Evolutionary conservation across 768 basidiomycete species (phyloP).

Genomic region (Calocybe cyanea): DNA sequence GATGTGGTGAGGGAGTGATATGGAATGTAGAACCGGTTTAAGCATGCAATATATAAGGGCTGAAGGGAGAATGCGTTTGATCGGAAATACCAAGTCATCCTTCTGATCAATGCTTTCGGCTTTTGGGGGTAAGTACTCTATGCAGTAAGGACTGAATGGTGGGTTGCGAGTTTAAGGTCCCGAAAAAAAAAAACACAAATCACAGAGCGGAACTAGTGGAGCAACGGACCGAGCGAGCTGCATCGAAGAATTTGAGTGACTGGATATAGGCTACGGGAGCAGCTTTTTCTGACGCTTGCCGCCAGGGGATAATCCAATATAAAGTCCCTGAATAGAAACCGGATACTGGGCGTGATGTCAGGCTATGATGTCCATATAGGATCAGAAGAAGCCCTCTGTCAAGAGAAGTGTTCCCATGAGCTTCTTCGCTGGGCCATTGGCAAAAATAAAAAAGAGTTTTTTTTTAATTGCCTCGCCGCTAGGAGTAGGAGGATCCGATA

Average conservation of each 20-base stretch:
- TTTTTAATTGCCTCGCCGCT: too few species aligned
- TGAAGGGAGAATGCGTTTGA: slow-evolving; percentile 11
- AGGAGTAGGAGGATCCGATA: slow-evolving; percentile 6
- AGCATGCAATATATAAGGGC: slow-evolving; percentile 12
- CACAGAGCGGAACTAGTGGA: slow-evolving; percentile 4
- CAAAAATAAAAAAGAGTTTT: too few species aligned
- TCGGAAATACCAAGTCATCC: slow-evolving; percentile 9
- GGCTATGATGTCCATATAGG: slow-evolving; percentile 5
- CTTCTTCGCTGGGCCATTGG: neutral
- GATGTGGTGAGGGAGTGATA: slow-evolving; percentile 3
- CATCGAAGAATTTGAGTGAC: slow-evolving; percentile 18
- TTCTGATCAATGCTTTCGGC: slow-evolving; percentile 9
- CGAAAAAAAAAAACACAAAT: too few species aligned
- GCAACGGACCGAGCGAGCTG: slow-evolving; percentile 12
- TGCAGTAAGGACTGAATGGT: too few species aligned
- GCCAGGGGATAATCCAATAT: slow-evolving; percentile 17
- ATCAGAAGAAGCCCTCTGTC: slow-evolving; percentile 1
- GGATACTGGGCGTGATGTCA: slow-evolving; percentile 15
- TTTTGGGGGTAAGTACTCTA: too few species aligned
- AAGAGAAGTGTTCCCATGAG: slow-evolving; percentile 8
- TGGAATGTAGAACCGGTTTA: slow-evolving; percentile 3
- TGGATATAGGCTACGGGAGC: slow-evolving; percentile 21
- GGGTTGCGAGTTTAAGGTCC: too few species aligned
- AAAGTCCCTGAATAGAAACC: slow-evolving; percentile 17
- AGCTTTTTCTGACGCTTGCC: slow-evolving; percentile 21